phyloP scores from a whole-genome alignment of 257 asterid species.

The Nyctanthes arbortristis region DNA sequence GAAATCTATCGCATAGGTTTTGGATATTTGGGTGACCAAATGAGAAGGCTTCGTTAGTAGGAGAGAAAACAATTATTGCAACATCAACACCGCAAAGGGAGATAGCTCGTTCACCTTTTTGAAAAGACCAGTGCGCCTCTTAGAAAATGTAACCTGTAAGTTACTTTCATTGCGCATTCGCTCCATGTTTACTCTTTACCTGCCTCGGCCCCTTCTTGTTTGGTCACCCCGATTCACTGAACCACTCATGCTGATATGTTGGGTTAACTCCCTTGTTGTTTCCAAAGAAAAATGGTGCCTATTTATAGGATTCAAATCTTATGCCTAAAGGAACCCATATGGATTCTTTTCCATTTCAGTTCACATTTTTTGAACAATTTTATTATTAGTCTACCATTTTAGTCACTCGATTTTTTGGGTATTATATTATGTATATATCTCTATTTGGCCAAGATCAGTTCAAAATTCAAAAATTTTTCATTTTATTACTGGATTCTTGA shows the following conservation, averaged over 20 bases:
- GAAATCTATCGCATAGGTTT: slow-evolving; percentile 12
- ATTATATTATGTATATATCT: background rate
- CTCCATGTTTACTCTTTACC: slow-evolving; percentile 19
- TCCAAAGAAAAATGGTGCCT: background rate
- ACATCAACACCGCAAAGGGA: slow-evolving; percentile 29
- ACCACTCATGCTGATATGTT: too few species aligned
- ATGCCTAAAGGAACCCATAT: too few species aligned
- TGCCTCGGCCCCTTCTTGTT: slow-evolving; percentile 18
- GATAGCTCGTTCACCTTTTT: slow-evolving; percentile 31
- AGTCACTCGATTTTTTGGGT: background rate
- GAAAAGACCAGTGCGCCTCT: slow-evolving; percentile 25
- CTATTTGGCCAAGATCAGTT: background rate
- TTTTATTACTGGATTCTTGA: background rate
- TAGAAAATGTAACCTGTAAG: slow-evolving; percentile 25
- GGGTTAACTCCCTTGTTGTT: too few species aligned
- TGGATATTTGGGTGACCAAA: slow-evolving; percentile 26
- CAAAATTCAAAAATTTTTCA: background rate
- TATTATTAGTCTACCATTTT: background rate
- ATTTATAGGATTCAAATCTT: background rate
- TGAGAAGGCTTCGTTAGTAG: slow-evolving; percentile 18
- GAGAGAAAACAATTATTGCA: slow-evolving; percentile 28
- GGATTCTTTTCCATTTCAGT: background rate
- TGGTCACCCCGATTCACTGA: too few species aligned
- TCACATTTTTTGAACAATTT: background rate
- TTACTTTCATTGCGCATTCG: slow-evolving; percentile 21